Evolutionary conservation across 139 green algal genomes (phyloP).

Genomic region (Chlamydomonas asymmetrica): DNA sequence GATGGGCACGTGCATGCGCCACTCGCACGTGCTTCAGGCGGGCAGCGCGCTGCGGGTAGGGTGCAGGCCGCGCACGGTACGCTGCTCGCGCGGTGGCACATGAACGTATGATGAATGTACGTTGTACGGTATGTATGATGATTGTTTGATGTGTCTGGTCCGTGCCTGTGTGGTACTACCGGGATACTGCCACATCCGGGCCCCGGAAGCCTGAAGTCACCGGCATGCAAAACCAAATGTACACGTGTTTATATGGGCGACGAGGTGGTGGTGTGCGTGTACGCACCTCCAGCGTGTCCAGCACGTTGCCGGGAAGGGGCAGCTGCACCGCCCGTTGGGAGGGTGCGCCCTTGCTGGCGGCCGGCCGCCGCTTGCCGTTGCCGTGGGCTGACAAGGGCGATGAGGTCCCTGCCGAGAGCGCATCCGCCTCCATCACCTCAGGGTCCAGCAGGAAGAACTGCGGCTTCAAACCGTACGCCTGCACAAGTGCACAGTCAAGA

Average conservation of each 20-base stretch:
- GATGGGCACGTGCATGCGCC: no score
- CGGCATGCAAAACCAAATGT: slow-evolving; percentile 57
- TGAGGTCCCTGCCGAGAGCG: slow-evolving; percentile 29
- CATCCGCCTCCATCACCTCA: slow-evolving; percentile 7
- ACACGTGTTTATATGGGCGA: neutral
- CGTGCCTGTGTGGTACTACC: no score
- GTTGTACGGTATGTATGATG: no score
- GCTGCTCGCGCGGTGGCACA: no score
- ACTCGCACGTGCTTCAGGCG: no score
- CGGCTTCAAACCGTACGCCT: slow-evolving; percentile 24
- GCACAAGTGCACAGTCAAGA: neutral
- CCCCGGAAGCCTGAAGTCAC: no score
- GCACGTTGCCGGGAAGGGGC: slow-evolving; percentile 43
- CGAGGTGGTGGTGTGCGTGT: neutral
- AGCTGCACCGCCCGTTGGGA: no score
- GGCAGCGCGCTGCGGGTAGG: no score
- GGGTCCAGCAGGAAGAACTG: slow-evolving; percentile 49
- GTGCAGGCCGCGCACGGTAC: no score
- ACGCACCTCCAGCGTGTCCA: slow-evolving; percentile 50
- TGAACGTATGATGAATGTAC: no score
- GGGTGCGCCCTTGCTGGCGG: neutral
- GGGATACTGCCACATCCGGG: no score
- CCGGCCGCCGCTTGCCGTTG: slow-evolving; percentile 4
- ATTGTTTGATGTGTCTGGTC: no score
- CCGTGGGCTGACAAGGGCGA: slow-evolving; percentile 52